Evolutionary conservation across 2,329 filamentous ascomycete genomes (phyloP).

Genomic region (Grosmannia serpens): DNA sequence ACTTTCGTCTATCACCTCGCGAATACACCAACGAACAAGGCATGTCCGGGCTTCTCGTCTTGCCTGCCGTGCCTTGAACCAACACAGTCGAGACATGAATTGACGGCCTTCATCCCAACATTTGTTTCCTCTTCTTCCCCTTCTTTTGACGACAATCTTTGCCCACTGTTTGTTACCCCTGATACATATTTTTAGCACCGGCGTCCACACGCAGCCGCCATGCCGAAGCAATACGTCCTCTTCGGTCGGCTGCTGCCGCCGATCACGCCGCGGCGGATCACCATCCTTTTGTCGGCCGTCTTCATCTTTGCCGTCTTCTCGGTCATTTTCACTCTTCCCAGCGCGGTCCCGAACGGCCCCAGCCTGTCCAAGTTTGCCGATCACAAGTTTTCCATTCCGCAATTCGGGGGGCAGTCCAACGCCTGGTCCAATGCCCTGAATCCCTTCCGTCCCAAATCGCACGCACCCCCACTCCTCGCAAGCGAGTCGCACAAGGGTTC

Average conservation of each 20-base stretch:
- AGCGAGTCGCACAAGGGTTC: conserved; percentile 70
- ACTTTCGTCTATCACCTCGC: background rate
- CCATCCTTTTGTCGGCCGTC: conserved; percentile 37
- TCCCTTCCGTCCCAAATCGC: conserved; percentile 58
- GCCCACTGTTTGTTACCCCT: background rate
- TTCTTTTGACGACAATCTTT: background rate
- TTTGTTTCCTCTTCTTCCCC: background rate
- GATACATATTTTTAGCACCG: background rate
- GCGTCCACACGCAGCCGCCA: conserved; percentile 14
- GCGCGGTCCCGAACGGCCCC: conserved; percentile 33
- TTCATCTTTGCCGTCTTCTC: conserved; percentile 42
- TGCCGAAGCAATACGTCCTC: conserved; percentile 35
- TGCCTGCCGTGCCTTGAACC: background rate
- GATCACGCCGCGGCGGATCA: conserved; percentile 40
- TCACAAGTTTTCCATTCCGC: conserved; percentile 37
- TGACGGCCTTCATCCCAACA: background rate
- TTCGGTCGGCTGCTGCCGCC: conserved; percentile 38
- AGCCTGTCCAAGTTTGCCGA: conserved; percentile 38
- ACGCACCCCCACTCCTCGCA: conserved; percentile 61
- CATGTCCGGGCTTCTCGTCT: background rate
- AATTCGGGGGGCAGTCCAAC: conserved; percentile 28
- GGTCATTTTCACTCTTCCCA: conserved; percentile 40
- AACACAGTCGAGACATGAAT: background rate
- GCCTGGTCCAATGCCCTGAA: conserved; percentile 40
- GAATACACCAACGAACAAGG: background rate